Base-by-base conservation (phyloP, 2,329 filamentous ascomycete genomes). In the Ophiostoma montium region DNA sequence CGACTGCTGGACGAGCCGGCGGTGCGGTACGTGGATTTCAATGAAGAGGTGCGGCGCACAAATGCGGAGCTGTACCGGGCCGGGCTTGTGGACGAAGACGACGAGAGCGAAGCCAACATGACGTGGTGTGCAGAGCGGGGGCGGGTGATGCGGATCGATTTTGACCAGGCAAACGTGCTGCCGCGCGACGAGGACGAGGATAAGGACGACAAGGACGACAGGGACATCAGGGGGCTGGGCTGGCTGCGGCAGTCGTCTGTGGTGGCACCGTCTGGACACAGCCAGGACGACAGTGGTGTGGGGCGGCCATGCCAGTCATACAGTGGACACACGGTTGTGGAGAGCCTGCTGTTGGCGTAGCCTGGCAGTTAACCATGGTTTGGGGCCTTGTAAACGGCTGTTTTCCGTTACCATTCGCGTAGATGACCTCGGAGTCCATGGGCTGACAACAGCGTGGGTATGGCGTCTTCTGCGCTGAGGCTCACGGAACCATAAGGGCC, bases 81-180 rank as follows among this genome's bases (percentile, higher is more conserved):
- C 6, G 35, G 35, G n/a, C n/a, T 35, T 9, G 35, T 35, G 35
- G 19, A 35, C 12, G 39, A 48, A 30, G 36, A 39, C 36, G 9
- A 10, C 10, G 36, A 39, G 36, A 39, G 36, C 19, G 21, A 21
- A 5, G 46, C 18, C 36, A 53, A 53, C 42, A 21, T 50, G 8
- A 50, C 51, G 13, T 53, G 51, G 51, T 53, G 48, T 27, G 43
- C 15, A 3, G 51, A 50, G 49, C 42, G 21, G 18, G 16, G 30
- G 42, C 51, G 51, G 5, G 48, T 50, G 11, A 50, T 53, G 48
- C 38, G 35, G 44, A 52, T 52, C 42, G 50, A 52, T 33, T 50
- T 50, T 47, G 48, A 50, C 35, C 48, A 50, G 12, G 35, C 35
- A 35, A 35, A 5, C 5, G 10, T 35, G 32, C 15, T 5, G 32